These are phyloP conservation scores for Colletotrichum tabaci DNA, from an alignment of 2,329 filamentous ascomycete species.

Conservation along the genomic window DNA sequence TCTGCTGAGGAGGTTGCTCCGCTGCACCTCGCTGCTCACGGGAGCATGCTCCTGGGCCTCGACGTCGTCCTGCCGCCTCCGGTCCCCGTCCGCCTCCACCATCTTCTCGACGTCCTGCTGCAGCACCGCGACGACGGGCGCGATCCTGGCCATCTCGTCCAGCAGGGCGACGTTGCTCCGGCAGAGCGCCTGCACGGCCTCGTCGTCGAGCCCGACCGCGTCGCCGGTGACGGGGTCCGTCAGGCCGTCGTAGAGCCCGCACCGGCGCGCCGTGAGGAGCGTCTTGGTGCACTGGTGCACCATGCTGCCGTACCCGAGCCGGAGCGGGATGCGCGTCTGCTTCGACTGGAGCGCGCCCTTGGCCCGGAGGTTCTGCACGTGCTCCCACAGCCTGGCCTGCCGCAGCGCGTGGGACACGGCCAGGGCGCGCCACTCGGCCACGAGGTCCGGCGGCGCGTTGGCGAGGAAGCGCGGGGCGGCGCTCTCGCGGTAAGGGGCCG, in stretches of 20 bases:
- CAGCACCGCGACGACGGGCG: constrained; percentile 20
- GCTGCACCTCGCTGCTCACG: too few relatives aligned
- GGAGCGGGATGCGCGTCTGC: not conserved
- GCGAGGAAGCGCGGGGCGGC: constrained; percentile 13
- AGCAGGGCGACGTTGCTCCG: constrained; percentile 22
- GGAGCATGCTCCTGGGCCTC: too few relatives aligned
- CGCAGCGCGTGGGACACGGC: constrained; percentile 27
- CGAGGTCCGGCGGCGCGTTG: constrained; percentile 3
- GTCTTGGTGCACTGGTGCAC: constrained; percentile 32
- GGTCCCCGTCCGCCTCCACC: not conserved
- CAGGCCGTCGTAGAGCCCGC: constrained; percentile 2
- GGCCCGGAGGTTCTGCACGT: constrained; percentile 8
- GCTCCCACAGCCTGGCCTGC: constrained; percentile 24
- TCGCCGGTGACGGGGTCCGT: constrained; percentile 16
- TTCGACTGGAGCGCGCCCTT: constrained; percentile 29
- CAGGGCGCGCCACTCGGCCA: constrained; percentile 6
- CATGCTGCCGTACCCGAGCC: constrained; percentile 27
- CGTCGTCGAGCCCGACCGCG: constrained; percentile 5
- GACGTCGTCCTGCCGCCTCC: too few relatives aligned
- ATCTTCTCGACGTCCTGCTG: constrained; percentile 33
- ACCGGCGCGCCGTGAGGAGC: constrained; percentile 13
- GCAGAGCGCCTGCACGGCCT: constrained; percentile 5
- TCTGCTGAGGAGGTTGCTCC: too few relatives aligned
- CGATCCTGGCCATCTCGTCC: constrained; percentile 34
- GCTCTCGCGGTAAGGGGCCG: constrained; percentile 10